Percentiles rank a stretch among this genome's conserved stretches.
These are phyloP conservation scores for Bremia lactucae DNA, from an alignment of 352 stramenopile species.

Conservation along the genomic window DNA sequence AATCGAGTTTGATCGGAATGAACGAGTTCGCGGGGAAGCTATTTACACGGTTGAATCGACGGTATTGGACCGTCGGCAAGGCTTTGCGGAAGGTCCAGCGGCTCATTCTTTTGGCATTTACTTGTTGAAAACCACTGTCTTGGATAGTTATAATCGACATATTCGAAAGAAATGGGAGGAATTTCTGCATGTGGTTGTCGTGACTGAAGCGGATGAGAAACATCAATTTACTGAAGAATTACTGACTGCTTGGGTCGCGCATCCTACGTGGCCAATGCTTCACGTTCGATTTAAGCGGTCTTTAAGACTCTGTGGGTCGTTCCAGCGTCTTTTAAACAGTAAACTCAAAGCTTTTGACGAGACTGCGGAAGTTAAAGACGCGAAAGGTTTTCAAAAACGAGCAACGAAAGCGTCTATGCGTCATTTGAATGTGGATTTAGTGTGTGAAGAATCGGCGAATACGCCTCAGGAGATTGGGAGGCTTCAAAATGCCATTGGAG, in stretches of 20 bases:
- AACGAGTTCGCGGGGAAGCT: constrained; percentile 8
- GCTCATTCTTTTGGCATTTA: constrained; percentile 51
- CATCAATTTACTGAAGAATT: constrained; percentile 60
- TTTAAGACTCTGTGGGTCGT: constrained; percentile 37
- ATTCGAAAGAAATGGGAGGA: constrained; percentile 61
- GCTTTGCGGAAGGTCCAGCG: too few relatives aligned
- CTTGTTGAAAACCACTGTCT: constrained; percentile 42
- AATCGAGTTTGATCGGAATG: constrained; percentile 33
- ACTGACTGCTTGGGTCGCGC: constrained; percentile 38
- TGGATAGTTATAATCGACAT: constrained; percentile 48
- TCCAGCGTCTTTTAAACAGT: constrained; percentile 35
- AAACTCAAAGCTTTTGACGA: constrained; percentile 24
- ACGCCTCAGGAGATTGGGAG: constrained; percentile 25
- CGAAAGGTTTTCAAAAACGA: constrained; percentile 15
- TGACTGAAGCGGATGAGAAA: constrained; percentile 35
- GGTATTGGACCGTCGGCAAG: too few relatives aligned
- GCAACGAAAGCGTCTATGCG: constrained; percentile 7
- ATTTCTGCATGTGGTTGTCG: constrained; percentile 59
- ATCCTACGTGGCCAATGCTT: constrained; percentile 54
- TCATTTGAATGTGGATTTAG: constrained; percentile 43
- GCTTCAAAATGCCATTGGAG: constrained; percentile 52
- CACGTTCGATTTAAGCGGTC: constrained; percentile 47
- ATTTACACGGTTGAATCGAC: too few relatives aligned
- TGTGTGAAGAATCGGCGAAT: constrained; percentile 37
- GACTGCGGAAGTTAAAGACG: constrained; percentile 13